Conservation (phyloP, 306 rosid species). For the Lathyrus aphaca region DNA sequence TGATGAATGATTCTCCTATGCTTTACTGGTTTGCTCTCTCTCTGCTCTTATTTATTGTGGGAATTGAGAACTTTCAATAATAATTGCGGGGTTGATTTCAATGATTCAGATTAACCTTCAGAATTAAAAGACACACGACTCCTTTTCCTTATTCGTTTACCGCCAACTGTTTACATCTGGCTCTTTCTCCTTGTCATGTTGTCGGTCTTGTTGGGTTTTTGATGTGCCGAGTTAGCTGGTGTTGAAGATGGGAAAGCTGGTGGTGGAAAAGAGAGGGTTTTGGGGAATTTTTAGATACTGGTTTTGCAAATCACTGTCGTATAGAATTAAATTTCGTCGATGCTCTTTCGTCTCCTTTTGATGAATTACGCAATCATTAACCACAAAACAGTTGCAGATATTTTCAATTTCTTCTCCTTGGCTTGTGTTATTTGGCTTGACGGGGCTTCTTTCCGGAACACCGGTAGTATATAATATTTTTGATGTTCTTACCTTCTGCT, state of each 20-base stretch:
- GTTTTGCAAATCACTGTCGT: background rate
- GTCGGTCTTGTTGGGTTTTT: background rate
- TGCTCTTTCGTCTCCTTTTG: too few species aligned
- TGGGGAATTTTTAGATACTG: background rate
- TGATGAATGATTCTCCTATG: constrained; percentile 70
- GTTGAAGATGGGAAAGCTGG: constrained; percentile 12
- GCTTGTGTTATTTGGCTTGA: background rate
- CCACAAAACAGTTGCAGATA: background rate
- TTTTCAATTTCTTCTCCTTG: background rate
- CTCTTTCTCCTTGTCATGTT: background rate
- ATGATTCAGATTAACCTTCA: background rate
- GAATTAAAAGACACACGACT: background rate
- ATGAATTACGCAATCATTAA: too few species aligned
- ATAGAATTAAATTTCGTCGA: background rate
- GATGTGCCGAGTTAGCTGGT: background rate
- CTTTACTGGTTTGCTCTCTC: constrained; percentile 80
- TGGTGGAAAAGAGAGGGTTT: background rate
- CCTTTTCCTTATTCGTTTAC: background rate
- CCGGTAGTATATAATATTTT: background rate
- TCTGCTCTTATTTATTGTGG: background rate
- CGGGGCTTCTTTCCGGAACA: background rate
- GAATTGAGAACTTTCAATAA: background rate
- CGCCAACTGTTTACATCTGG: background rate
- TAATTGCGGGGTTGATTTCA: background rate
- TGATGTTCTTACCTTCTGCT: background rate